Conservation (phyloP, 1,284 basidiomycete genomes). For the Tremellales sp. region DNA sequence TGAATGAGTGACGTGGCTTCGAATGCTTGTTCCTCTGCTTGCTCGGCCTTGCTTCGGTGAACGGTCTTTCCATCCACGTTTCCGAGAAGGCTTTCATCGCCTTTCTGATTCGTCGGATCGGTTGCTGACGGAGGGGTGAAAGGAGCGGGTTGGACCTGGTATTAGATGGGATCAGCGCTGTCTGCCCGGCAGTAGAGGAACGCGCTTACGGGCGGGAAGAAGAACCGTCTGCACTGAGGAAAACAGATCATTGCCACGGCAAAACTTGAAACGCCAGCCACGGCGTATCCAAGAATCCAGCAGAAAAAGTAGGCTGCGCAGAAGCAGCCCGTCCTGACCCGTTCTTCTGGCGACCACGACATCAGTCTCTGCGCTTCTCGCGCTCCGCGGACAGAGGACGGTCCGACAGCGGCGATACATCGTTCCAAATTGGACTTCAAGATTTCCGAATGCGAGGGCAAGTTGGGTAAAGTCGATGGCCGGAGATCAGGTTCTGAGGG, state of each 20-base stretch:
- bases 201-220: slow-evolving; percentile 54
- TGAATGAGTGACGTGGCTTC: slow-evolving; percentile 47
- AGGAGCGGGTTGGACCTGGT: slow-evolving; percentile 39
- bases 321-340: slow-evolving; percentile 50
- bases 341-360: slow-evolving; percentile 54
- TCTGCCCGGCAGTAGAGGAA: not conserved
- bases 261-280: slow-evolving; percentile 48
- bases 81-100: slow-evolving; percentile 48
- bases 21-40: slow-evolving; percentile 50
- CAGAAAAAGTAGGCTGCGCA: slow-evolving; percentile 51
- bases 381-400: slow-evolving; percentile 50
- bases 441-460: slow-evolving; percentile 49
- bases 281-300: slow-evolving; percentile 51
- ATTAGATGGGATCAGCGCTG: not conserved
- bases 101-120: slow-evolving; percentile 48
- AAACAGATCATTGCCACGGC: slow-evolving; percentile 52
- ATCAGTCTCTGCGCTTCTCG: slow-evolving; percentile 55
- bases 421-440: slow-evolving; percentile 55
- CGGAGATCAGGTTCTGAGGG: slow-evolving; percentile 48
- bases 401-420: slow-evolving; percentile 53
- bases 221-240: slow-evolving; percentile 49
- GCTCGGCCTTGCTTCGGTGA: slow-evolving; percentile 48
- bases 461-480: slow-evolving; percentile 42
- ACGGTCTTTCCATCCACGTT: slow-evolving; percentile 40
- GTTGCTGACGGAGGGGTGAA: slow-evolving; percentile 48